These are phyloP conservation scores for Botrytis squamosa DNA, from an alignment of 2,329 filamentous ascomycete genomes.

Conservation along the genomic window DNA sequence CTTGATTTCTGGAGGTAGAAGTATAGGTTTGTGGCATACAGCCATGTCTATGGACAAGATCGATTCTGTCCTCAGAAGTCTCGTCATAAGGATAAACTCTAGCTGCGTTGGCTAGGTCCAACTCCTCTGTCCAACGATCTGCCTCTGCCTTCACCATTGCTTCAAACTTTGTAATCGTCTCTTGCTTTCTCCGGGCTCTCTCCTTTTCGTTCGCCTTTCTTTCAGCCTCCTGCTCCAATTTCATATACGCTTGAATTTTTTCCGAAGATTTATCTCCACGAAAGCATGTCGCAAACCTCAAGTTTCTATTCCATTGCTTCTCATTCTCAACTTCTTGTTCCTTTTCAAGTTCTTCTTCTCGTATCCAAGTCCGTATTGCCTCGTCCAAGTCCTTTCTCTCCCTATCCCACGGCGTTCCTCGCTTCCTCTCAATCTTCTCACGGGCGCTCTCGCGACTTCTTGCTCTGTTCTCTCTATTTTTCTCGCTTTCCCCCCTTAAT, in stretches of 20 bases:
- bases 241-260: neutral
- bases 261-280: neutral
- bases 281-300: neutral
- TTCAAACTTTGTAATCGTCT: neutral
- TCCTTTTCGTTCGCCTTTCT: neutral
- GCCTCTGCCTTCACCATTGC: neutral
- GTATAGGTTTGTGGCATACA: neutral
- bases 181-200: neutral
- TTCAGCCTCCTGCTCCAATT: neutral
- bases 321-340: neutral
- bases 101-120: neutral
- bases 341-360: neutral
- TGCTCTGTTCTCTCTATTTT: neutral
- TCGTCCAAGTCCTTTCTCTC: neutral
- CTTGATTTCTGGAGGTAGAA: neutral
- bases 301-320: neutral
- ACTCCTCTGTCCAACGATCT: neutral
- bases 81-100: neutral
- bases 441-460: neutral
- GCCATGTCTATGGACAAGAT: neutral
- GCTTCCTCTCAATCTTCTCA: neutral
- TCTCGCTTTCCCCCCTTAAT: neutral
- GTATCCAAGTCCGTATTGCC: neutral
- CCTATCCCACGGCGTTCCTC: neutral
- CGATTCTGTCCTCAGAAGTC: neutral